Evolutionary conservation across 192 early-diverging fungal genomes (phyloP).

Genomic region (Coemansia erecta): DNA sequence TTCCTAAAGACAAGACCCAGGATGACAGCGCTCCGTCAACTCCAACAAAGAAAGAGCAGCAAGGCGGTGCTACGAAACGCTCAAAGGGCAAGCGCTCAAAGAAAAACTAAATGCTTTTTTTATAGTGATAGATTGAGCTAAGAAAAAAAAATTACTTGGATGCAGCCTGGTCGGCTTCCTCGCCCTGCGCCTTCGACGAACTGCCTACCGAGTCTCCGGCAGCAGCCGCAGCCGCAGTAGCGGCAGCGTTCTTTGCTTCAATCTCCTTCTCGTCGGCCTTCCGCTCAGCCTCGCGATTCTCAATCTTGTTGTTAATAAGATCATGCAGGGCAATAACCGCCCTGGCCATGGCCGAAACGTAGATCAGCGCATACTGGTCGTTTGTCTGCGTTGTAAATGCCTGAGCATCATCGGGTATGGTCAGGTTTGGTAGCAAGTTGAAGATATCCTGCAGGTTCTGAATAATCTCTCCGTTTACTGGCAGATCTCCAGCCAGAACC

Average conservation of each 20-base stretch:
- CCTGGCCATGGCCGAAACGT: conserved; percentile 86
- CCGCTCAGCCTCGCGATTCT: conserved; percentile 61
- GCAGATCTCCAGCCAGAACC: conserved; percentile 80
- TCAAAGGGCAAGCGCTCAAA: conserved; percentile 36
- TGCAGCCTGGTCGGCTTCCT: not conserved
- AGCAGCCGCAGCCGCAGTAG: conserved; percentile 7
- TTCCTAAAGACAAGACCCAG: not conserved
- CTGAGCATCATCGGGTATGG: conserved; percentile 71
- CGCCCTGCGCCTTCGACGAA: conserved; percentile 4
- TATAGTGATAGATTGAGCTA: not conserved
- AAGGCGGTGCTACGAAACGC: conserved; percentile 10
- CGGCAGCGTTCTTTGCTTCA: conserved; percentile 24
- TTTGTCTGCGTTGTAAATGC: conserved; percentile 93
- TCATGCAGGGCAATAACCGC: conserved; percentile 96
- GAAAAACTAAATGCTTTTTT: conserved; percentile 5
- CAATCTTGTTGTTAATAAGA: conserved; percentile 96
- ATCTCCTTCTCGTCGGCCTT: conserved; percentile 34
- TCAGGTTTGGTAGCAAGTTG: conserved; percentile 92
- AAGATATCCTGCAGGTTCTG: conserved; percentile 99
- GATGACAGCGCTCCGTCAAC: conserved; percentile 3
- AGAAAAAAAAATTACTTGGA: not conserved
- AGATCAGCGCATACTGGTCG: conserved; percentile 93
- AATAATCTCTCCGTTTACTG: conserved; percentile 95
- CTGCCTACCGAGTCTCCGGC: not conserved
- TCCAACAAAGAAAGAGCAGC: conserved; percentile 2